phyloP scores from a whole-genome alignment of 106 monocot species.

The Allium fistulosum region DNA sequence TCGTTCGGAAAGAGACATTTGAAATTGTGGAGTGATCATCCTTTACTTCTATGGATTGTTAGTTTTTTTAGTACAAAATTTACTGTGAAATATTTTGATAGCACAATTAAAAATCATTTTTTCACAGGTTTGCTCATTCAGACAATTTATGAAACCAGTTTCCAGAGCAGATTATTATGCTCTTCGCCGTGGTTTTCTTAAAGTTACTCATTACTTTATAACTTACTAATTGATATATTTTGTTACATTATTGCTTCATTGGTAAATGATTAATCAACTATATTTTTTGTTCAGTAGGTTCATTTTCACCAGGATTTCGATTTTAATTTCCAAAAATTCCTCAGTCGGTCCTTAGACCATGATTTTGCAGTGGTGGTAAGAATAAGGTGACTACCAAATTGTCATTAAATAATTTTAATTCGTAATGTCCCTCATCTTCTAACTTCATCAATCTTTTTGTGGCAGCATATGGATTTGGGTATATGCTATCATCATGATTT shows the following conservation, averaged over 20 bases:
- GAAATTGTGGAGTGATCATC: constrained; percentile 32
- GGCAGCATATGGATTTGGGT: constrained; percentile 38
- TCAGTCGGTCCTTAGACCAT: constrained; percentile 33
- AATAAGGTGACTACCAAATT: constrained; percentile 16
- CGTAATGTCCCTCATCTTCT: neutral
- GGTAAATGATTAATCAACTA: too few relatives aligned
- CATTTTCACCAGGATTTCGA: constrained; percentile 4
- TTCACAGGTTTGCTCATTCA: constrained; percentile 25
- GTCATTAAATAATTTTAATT: too few relatives aligned
- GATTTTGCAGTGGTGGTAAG: constrained; percentile 29
- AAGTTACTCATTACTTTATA: constrained; percentile 12
- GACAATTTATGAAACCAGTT: constrained; percentile 25
- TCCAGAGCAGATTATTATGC: constrained; percentile 45
- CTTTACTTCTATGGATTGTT: constrained; percentile 25
- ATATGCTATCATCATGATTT: constrained; percentile 30
- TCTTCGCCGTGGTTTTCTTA: constrained; percentile 36
- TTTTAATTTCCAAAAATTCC: constrained; percentile 30
- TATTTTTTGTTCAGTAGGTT: constrained; percentile 2
- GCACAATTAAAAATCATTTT: too few relatives aligned
- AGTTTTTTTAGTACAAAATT: constrained; percentile 1
- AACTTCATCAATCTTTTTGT: neutral
- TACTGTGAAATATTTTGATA: too few relatives aligned
- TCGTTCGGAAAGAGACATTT: constrained; percentile 37
- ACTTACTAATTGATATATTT: neutral
- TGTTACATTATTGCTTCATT: too few relatives aligned